These are phyloP conservation scores for Capsicum rhomboideum DNA, from an alignment of 257 asterid species.

Conservation along the genomic window DNA sequence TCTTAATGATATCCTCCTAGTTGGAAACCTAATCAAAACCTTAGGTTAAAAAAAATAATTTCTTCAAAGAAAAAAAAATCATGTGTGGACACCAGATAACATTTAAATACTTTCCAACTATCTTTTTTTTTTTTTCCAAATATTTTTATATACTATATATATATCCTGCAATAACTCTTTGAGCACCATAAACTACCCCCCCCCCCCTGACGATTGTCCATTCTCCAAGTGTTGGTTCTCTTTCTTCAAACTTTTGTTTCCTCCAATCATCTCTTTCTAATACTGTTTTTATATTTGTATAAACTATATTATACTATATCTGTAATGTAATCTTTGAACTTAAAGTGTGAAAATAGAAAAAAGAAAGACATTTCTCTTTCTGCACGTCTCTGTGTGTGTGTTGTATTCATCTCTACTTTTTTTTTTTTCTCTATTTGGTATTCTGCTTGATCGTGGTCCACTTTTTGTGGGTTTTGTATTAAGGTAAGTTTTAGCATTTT, in stretches of 20 bases:
- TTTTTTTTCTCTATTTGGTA: neutral
- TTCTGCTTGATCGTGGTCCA: neutral
- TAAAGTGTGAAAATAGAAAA: neutral
- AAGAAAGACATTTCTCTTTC: neutral
- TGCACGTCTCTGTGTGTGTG: slow-evolving; percentile 1
- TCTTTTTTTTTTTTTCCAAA: neutral
- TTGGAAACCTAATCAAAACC: neutral
- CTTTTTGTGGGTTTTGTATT: slow-evolving; percentile 1
- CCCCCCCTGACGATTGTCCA: neutral
- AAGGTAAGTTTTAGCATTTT: neutral
- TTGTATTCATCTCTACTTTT: neutral
- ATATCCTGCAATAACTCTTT: neutral
- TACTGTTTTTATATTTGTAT: too few species aligned
- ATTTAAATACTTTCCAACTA: neutral
- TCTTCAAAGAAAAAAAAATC: too few species aligned
- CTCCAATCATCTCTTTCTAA: slow-evolving; percentile 4
- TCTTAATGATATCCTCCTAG: neutral
- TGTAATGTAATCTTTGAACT: neutral
- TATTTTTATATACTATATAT: neutral
- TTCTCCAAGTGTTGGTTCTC: neutral
- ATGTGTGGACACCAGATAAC: slow-evolving; percentile 2
- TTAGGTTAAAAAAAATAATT: neutral
- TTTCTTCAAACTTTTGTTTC: neutral
- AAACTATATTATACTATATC: neutral
- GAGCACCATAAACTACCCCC: neutral